These are phyloP conservation scores for Cryptococcus amylolentus DNA, from an alignment of 1,284 basidiomycete genomes.

Conservation along the genomic window DNA sequence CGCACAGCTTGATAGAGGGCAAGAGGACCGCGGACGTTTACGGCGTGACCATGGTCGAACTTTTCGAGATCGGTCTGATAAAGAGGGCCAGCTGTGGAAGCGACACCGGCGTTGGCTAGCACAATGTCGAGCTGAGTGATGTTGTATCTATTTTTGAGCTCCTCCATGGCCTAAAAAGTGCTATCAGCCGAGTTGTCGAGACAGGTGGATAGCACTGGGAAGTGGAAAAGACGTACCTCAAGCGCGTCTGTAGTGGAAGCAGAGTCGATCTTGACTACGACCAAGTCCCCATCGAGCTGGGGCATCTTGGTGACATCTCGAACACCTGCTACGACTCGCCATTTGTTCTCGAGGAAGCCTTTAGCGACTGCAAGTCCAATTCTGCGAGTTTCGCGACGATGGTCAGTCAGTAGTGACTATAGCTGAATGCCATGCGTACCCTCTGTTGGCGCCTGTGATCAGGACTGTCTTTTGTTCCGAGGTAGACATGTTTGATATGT, in stretches of 20 bases:
- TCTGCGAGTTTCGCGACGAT: neutral
- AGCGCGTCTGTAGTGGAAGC: neutral
- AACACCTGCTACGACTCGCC: slow-evolving; percentile 13
- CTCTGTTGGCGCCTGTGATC: neutral
- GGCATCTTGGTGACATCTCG: slow-evolving; percentile 12
- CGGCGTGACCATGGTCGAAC: neutral
- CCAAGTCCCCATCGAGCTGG: slow-evolving; percentile 1
- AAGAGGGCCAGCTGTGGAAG: neutral
- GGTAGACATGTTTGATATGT: neutral
- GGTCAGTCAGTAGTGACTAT: neutral
- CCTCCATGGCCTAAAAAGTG: neutral
- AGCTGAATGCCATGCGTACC: neutral
- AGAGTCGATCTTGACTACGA: neutral
- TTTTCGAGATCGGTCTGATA: neutral
- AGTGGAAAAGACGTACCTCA: neutral
- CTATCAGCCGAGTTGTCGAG: neutral
- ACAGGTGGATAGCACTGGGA: neutral
- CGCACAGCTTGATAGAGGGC: neutral
- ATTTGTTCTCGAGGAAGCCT: slow-evolving; percentile 10
- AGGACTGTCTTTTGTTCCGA: neutral
- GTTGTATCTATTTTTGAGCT: neutral
- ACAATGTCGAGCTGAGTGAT: neutral
- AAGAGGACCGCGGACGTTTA: neutral
- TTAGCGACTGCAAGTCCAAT: slow-evolving; percentile 14
- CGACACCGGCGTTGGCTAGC: neutral